Evolutionary conservation across 176 grass and related monocot genomes (phyloP).

Genomic region (Triticum monococcum): DNA sequence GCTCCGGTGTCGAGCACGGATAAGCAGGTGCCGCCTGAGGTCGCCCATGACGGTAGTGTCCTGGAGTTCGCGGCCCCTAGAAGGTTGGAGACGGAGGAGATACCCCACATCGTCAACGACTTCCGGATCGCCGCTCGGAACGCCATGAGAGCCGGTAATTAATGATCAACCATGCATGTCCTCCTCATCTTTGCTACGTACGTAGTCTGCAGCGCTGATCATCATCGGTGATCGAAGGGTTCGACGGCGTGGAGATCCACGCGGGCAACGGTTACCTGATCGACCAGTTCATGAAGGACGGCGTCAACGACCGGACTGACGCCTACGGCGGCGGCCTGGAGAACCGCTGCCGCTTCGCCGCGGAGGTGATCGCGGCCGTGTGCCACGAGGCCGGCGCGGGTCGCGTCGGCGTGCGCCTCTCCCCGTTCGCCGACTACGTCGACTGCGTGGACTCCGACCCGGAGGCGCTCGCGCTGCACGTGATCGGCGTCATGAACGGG

Average conservation of each 20-base stretch:
- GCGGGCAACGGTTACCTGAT: conserved; percentile 48
- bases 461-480: conserved; percentile 49
- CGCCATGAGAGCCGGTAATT: conserved; percentile 59
- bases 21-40: neutral
- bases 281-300: conserved; percentile 73
- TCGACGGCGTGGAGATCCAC: conserved; percentile 70
- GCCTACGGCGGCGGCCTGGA: conserved; percentile 37
- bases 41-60: neutral
- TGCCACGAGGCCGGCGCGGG: conserved; percentile 30
- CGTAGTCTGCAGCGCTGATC: neutral
- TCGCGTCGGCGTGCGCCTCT: conserved; percentile 55
- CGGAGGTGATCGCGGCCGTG: conserved; percentile 49
- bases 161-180: neutral
- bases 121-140: conserved; percentile 57
- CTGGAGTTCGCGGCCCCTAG: neutral
- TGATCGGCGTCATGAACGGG: conserved; percentile 44
- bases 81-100: conserved; percentile 29
- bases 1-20: neutral
- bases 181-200: neutral
- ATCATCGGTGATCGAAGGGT: conserved; percentile 25
- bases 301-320: conserved; percentile 39
- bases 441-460: conserved; percentile 51
- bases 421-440: conserved; percentile 39
- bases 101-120: conserved; percentile 45
- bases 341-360: conserved; percentile 54